Evolutionary conservation across 2,329 filamentous ascomycete genomes (phyloP).

Genomic region (Fusarium pseudograminearum): DNA sequence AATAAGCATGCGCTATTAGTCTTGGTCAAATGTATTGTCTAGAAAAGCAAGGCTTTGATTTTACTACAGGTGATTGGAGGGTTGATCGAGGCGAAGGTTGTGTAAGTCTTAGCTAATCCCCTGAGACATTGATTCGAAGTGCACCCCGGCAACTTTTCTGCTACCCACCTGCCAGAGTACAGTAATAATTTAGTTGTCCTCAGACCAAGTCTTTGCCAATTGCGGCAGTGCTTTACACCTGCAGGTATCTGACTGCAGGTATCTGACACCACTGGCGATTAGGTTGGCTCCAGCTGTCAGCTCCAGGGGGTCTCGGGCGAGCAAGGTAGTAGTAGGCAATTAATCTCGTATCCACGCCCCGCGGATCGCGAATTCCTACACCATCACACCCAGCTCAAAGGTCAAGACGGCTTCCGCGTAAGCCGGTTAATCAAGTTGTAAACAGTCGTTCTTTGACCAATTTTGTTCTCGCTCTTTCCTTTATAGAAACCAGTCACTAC

Average conservation of each 20-base stretch:
- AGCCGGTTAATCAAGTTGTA: constrained; percentile 20
- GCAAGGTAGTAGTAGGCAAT: background rate
- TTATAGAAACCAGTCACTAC: background rate
- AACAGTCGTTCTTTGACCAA: constrained; percentile 12
- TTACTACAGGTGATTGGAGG: background rate
- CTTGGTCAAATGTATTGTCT: constrained; percentile 15
- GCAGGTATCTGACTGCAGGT: constrained; percentile 2
- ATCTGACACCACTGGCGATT: background rate
- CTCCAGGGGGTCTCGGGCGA: constrained; percentile 20
- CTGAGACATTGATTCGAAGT: background rate
- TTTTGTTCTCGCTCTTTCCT: background rate
- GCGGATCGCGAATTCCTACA: constrained; percentile 29
- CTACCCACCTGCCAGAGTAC: no score
- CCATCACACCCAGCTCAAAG: constrained; percentile 2
- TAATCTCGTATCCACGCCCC: constrained; percentile 41
- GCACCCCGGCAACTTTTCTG: background rate
- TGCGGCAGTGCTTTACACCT: constrained; percentile 5
- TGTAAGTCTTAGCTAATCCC: constrained; percentile 22
- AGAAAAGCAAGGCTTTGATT: constrained; percentile 4
- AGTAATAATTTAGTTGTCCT: background rate
- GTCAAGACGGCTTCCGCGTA: constrained; percentile 28
- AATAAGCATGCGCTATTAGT: constrained; percentile 39
- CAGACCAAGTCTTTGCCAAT: background rate
- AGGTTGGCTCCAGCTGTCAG: constrained; percentile 12
- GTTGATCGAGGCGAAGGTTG: background rate